Evolutionary conservation across 169 alveolate species (phyloP), one percentile per base, ranked within the genome.

Genomic region (Plasmodium knowlesi): DNA sequence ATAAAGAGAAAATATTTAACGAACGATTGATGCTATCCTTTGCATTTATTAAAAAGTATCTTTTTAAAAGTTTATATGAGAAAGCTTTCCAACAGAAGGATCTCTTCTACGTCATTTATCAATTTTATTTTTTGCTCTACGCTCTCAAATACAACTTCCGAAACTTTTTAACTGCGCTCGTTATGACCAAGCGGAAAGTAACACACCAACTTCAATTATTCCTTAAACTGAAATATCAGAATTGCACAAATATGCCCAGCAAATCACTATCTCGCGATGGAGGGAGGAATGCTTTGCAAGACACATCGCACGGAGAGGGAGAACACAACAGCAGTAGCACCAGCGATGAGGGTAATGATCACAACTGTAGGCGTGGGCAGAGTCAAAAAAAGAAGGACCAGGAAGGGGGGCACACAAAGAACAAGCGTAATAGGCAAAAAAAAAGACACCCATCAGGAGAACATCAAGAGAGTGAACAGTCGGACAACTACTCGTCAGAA

Each of bases 31-130:
- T 91, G 85, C 30, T 91, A 6, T 67, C 83, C 9, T 82, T 28
- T 80, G 34, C 92, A 19, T 91, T 91, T 71, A 46, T 91, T 46
- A 91, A 91, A 81, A 91, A 82, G 39, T 91, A 91, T 82, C 85
- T 91, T 43, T 91, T 91, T 39, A 80, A 82, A 81, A 82, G 73
- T 71, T 54, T 91, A 85, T 82, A 70, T 82, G 95, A 91, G 83
- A 80, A 73, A 28, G 74, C 92, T 32, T 91, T 81, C 76, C 70
- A 70, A 67, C 95, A 82, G 46, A 80, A 91, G 67, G 92, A 91
- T 70, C 41, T 91, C 28, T 91, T 91, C 61, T 70, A 71, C 43
- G 92, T 91, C 19, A 91, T 91, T 14, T 91, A 91, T 72, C 95
- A 91, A 53, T 50, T 91, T 50, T 91, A 91, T 81, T 91, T 74